Percentiles rank a stretch among this genome's conserved stretches.
phyloP scores from a whole-genome alignment of 495 filamentous ascomycete genomes.

The Aspergillus sclerotioniger region DNA sequence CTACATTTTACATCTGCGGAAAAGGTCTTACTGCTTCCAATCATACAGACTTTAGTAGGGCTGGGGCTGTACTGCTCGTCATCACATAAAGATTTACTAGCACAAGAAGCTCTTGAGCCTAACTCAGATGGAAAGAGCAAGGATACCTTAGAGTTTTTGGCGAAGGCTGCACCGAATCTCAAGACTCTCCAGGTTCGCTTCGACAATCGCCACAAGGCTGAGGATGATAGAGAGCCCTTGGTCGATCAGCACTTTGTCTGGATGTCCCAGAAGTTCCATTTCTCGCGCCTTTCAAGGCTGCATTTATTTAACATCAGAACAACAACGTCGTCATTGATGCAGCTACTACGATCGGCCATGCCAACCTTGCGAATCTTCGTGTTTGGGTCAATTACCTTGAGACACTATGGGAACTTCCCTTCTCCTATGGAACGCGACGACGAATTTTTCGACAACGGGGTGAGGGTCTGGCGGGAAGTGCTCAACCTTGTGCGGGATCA shows the following conservation, averaged over 20 bases:
- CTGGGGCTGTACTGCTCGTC: too few relatives aligned
- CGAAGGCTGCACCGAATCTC: neutral
- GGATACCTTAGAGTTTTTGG: neutral
- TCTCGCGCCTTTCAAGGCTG: neutral
- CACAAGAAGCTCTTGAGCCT: neutral
- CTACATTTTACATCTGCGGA: neutral
- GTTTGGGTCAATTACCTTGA: neutral
- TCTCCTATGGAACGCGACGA: neutral
- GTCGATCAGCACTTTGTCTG: neutral
- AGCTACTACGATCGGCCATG: neutral
- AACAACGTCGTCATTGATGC: neutral
- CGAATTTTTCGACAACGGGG: neutral
- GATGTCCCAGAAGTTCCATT: neutral
- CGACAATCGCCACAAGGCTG: too few relatives aligned
- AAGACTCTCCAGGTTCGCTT: too few relatives aligned
- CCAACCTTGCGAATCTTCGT: neutral
- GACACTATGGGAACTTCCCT: neutral
- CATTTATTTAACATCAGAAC: neutral
- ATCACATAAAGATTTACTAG: neutral
- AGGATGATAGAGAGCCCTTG: neutral
- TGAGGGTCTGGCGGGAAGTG: neutral
- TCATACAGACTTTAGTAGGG: too few relatives aligned
- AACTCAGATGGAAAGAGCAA: neutral
- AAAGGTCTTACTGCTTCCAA: neutral
- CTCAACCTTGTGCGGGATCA: neutral